Evolutionary conservation across 2,329 filamentous ascomycete species (phyloP).

Genomic region (Diatrype stigma): DNA sequence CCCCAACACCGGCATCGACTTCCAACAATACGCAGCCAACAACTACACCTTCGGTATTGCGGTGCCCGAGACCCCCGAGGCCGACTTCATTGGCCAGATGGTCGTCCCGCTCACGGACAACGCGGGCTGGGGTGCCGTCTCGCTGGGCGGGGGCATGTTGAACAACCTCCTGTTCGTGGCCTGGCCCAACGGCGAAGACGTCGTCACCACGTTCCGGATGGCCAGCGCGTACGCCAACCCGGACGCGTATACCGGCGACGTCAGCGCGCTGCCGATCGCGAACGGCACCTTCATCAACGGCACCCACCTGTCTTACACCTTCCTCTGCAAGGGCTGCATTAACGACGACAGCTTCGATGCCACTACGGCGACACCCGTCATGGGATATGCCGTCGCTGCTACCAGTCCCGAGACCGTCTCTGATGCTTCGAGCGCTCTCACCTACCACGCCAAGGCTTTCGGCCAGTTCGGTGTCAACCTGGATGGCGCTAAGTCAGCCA

Average conservation of each 20-base stretch:
- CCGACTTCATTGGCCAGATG: too few species aligned
- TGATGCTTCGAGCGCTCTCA: constrained; percentile 29
- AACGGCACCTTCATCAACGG: constrained; percentile 49
- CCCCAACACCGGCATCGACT: too few species aligned
- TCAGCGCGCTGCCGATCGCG: constrained; percentile 40
- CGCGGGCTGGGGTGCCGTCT: constrained; percentile 46
- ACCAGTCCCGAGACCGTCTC: constrained; percentile 27
- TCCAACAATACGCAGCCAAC: too few species aligned
- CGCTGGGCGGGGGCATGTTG: constrained; percentile 43
- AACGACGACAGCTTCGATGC: constrained; percentile 27
- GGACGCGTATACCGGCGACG: constrained; percentile 37
- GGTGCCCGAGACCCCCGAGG: too few species aligned
- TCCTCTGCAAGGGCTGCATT: constrained; percentile 45
- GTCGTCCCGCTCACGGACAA: constrained; percentile 37
- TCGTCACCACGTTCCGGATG: constrained; percentile 29
- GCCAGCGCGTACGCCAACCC: constrained; percentile 42
- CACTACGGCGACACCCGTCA: constrained; percentile 20
- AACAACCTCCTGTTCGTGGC: constrained; percentile 44
- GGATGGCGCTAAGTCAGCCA: constrained; percentile 26
- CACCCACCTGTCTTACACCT: constrained; percentile 51
- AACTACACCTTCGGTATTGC: too few species aligned
- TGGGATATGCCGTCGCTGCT: constrained; percentile 37
- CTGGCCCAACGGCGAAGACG: constrained; percentile 42
- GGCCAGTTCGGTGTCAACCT: constrained; percentile 32
- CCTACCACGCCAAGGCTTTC: constrained; percentile 37